Conservation (phyloP, 805 yeast genomes). For the Barnettozyma salicaria region DNA sequence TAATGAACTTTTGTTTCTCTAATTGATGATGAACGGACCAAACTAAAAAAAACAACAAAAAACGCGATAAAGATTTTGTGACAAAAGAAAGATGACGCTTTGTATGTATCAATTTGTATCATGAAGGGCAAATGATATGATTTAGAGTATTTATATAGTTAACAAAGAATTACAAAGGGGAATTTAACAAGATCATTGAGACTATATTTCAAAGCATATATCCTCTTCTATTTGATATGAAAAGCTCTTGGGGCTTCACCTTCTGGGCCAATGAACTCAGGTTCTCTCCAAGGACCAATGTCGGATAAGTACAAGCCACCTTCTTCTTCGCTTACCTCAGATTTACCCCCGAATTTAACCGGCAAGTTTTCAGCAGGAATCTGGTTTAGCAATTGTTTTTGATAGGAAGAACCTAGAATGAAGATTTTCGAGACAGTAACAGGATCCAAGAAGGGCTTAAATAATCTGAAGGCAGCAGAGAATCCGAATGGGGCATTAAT, state of each 20-base stretch:
- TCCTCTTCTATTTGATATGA: neutral
- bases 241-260: constrained; percentile 80
- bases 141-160: no score
- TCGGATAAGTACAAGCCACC: constrained; percentile 86
- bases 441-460: constrained; percentile 94
- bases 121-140: no score
- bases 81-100: no score
- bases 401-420: constrained; percentile 74
- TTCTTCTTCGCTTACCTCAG: constrained; percentile 56
- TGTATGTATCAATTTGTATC: no score
- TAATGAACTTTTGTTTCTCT: no score
- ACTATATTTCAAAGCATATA: neutral
- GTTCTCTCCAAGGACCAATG: constrained; percentile 96
- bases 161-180: neutral
- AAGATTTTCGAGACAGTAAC: constrained; percentile 94
- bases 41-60: no score
- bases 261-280: constrained; percentile 85
- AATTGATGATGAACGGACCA: no score
- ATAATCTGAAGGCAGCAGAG: constrained; percentile 83
- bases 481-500: constrained; percentile 98
- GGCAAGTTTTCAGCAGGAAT: constrained; percentile 94
- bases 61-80: no score
- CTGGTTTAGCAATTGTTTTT: constrained; percentile 80
- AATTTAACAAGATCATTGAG: neutral
- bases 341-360: constrained; percentile 79